Evolutionary conservation across 495 filamentous ascomycete genomes (phyloP).

Genomic region (Terfezia boudieri): DNA sequence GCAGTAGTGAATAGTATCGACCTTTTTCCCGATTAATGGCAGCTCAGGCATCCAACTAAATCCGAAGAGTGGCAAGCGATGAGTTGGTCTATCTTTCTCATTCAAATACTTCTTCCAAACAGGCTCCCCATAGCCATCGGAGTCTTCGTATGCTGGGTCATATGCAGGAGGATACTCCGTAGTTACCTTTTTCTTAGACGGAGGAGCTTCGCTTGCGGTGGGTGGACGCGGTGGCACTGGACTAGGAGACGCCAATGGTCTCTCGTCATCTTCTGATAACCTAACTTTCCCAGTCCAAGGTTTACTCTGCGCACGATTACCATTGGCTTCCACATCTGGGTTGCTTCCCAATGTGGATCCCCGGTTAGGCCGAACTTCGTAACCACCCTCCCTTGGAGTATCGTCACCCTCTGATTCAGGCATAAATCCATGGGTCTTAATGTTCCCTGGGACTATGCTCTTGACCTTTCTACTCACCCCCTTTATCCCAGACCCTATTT

Average conservation of each 20-base stretch:
- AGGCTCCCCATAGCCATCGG: constrained; percentile 45
- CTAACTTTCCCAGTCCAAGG: neutral
- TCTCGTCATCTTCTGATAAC: constrained; percentile 8
- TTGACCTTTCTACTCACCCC: neutral
- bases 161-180: constrained; percentile 50
- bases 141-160: constrained; percentile 37
- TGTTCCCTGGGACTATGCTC: neutral
- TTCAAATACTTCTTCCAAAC: constrained; percentile 65
- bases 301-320: neutral
- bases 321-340: neutral
- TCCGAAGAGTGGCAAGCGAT: constrained; percentile 55
- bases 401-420: neutral
- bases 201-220: constrained; percentile 5
- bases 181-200: constrained; percentile 21
- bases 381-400: neutral
- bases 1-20: constrained; percentile 85
- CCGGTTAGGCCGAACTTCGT: neutral
- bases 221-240: constrained; percentile 5
- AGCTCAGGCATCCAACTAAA: constrained; percentile 66
- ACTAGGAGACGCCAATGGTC: constrained; percentile 10
- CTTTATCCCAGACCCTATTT: neutral
- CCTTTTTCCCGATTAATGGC: constrained; percentile 66
- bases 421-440: neutral
- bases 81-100: constrained; percentile 63
- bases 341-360: neutral